Percentiles rank a stretch among this genome's conserved stretches.
phyloP scores from a whole-genome alignment of 176 grass and related monocot species.

The Aechmea fasciata region DNA sequence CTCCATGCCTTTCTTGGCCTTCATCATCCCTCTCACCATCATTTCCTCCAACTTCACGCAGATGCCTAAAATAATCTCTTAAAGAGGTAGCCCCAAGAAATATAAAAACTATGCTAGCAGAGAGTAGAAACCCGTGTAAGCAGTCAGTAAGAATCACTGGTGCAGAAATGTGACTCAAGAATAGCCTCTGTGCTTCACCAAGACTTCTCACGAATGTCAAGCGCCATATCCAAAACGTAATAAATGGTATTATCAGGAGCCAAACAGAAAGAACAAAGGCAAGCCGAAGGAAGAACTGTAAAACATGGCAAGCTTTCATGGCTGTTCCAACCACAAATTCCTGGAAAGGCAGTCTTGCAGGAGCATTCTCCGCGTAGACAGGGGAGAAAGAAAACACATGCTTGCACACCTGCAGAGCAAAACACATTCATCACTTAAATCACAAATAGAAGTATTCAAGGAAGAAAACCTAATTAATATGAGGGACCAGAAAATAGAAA shows the following conservation, averaged over 20 bases:
- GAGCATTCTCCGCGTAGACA: constrained; percentile 78
- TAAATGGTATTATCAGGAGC: constrained; percentile 99
- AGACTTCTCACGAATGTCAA: constrained; percentile 87
- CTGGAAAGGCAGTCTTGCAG: constrained; percentile 82
- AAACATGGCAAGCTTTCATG: constrained; percentile 86
- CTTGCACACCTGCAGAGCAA: constrained; percentile 81
- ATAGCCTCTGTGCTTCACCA: constrained; percentile 84
- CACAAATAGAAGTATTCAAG: background rate
- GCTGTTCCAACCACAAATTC: constrained; percentile 90
- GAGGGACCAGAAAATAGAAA: background rate
- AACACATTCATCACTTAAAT: background rate
- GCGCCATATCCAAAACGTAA: constrained; percentile 97
- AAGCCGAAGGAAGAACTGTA: constrained; percentile 88
- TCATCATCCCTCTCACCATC: constrained; percentile 89
- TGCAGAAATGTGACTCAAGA: constrained; percentile 76
- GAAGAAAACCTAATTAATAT: background rate
- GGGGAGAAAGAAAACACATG: constrained; percentile 96
- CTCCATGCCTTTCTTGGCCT: constrained; percentile 77
- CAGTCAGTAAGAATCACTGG: constrained; percentile 96
- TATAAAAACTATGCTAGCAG: constrained; percentile 94
- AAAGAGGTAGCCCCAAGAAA: constrained; percentile 98
- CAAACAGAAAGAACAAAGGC: constrained; percentile 96
- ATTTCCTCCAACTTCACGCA: constrained; percentile 80
- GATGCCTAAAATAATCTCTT: constrained; percentile 93
- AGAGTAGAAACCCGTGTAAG: constrained; percentile 90